A percentile compares a stretch with the other conserved stretches of the same genome.
Conservation (phyloP, 129 eudicot genomes). For the Scalesia atractyloides region DNA sequence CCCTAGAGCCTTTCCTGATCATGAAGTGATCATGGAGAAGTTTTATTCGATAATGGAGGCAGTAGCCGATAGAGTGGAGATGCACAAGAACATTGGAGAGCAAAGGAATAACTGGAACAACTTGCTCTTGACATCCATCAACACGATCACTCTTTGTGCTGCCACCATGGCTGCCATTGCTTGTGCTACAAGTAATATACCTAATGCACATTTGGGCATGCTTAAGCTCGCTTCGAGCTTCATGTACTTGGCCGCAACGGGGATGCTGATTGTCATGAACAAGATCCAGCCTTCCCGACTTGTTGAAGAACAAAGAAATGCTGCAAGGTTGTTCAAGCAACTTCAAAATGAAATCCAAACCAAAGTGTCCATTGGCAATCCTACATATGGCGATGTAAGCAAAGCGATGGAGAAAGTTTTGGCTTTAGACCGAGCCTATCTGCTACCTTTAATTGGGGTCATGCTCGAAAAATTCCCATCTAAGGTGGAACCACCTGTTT, state of each 20-base stretch:
- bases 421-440: slow-evolving; percentile 71
- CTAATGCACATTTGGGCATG: slow-evolving; percentile 27
- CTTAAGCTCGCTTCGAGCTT: slow-evolving; percentile 49
- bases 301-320: slow-evolving; percentile 57
- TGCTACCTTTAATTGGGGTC: slow-evolving; percentile 72
- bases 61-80: slow-evolving; percentile 49
- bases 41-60: slow-evolving; percentile 45
- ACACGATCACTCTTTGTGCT: slow-evolving; percentile 42
- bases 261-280: slow-evolving; percentile 48
- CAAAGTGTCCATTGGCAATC: slow-evolving; percentile 15
- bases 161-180: slow-evolving; percentile 47
- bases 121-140: slow-evolving; percentile 42
- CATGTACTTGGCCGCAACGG: slow-evolving; percentile 44
- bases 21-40: slow-evolving; percentile 34
- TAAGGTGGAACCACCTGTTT: slow-evolving; percentile 51
- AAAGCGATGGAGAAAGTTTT: slow-evolving; percentile 53
- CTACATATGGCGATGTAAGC: slow-evolving; percentile 32
- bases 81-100: slow-evolving; percentile 50
- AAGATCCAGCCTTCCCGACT: slow-evolving; percentile 62
- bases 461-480: slow-evolving; percentile 81
- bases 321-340: slow-evolving; percentile 44
- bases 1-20: slow-evolving; percentile 5
- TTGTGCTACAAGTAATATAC: slow-evolving; percentile 23
- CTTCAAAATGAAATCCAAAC: slow-evolving; percentile 38
- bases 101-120: slow-evolving; percentile 52